phyloP scores from a whole-genome alignment of 2,329 filamentous ascomycete genomes.

The Dissoconium aciculare region DNA sequence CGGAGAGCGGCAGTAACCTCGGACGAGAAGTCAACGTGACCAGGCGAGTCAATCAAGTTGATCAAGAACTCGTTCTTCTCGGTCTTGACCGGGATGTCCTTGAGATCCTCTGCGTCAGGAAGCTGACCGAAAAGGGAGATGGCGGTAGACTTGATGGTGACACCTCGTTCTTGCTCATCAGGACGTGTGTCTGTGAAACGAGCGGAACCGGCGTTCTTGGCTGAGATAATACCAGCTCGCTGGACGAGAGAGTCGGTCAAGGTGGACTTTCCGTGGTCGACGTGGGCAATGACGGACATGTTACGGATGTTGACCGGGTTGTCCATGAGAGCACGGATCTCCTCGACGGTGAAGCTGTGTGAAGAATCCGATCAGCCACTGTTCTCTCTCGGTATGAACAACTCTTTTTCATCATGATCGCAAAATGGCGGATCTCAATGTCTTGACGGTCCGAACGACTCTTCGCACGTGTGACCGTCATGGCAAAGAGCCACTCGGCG shows the following conservation, averaged over 20 bases:
- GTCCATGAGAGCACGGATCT: slow-evolving; percentile 59
- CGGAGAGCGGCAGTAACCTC: slow-evolving; percentile 98
- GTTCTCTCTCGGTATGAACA: neutral
- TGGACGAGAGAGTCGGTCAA: slow-evolving; percentile 98
- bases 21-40: slow-evolving; percentile 99
- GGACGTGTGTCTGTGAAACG: slow-evolving; percentile 93
- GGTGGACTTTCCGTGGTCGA: slow-evolving; percentile 99
- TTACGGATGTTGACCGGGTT: slow-evolving; percentile 66
- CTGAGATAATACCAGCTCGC: slow-evolving; percentile 98
- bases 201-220: slow-evolving; percentile 88
- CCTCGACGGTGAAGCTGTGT: slow-evolving; percentile 91
- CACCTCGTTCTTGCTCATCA: slow-evolving; percentile 99
- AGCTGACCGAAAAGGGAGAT: slow-evolving; percentile 94
- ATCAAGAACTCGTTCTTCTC: slow-evolving; percentile 96
- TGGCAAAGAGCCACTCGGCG: neutral
- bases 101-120: slow-evolving; percentile 67
- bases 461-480: slow-evolving; percentile 1
- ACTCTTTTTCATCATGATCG: neutral
- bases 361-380: slow-evolving; percentile 33
- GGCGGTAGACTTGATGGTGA: slow-evolving; percentile 99
- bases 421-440: neutral
- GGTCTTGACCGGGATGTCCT: slow-evolving; percentile 79
- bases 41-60: slow-evolving; percentile 99
- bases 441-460: neutral
- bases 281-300: slow-evolving; percentile 99